Evolutionary conservation across 2,329 filamentous ascomycete genomes (phyloP).

Genomic region (Xylariaceae sp.): DNA sequence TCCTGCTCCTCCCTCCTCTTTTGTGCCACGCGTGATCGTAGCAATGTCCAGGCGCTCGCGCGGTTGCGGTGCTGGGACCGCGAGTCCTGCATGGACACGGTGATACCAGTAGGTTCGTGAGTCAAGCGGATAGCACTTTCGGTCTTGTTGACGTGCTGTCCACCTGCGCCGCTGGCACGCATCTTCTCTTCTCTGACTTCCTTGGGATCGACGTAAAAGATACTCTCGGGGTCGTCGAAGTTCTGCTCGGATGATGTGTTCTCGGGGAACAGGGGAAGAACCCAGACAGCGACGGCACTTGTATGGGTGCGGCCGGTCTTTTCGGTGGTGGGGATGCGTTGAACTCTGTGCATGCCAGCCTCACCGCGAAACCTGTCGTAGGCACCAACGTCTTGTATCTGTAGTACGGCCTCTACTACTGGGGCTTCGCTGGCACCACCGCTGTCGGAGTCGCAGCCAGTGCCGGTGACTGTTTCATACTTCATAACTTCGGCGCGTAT

Average conservation of each 20-base stretch:
- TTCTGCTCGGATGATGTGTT: constrained; percentile 51
- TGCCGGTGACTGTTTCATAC: constrained; percentile 69
- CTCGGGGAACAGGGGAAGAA: constrained; percentile 75
- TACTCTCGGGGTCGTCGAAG: constrained; percentile 78
- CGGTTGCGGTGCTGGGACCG: constrained; percentile 88
- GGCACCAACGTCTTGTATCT: constrained; percentile 70
- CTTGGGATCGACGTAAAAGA: constrained; percentile 82
- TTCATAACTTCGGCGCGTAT: constrained; percentile 69
- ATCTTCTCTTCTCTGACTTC: constrained; percentile 87
- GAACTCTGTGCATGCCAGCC: constrained; percentile 91
- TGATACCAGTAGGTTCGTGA: constrained; percentile 79
- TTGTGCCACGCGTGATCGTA: constrained; percentile 79
- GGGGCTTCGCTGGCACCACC: constrained; percentile 60
- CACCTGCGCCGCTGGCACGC: constrained; percentile 86
- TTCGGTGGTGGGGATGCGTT: constrained; percentile 88
- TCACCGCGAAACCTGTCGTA: constrained; percentile 82
- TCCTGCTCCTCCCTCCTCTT: constrained; percentile 76
- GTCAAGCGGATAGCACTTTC: constrained; percentile 93
- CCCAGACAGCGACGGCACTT: constrained; percentile 86
- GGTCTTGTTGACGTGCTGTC: constrained; percentile 98
- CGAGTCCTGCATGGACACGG: constrained; percentile 89
- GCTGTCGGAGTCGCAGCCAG: constrained; percentile 39
- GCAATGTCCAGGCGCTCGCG: constrained; percentile 78
- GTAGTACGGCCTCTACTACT: constrained; percentile 82
- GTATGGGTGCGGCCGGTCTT: constrained; percentile 90